These are phyloP conservation scores for Zygosaccharomyces siamensis DNA, from an alignment of 805 yeast species.

Conservation along the genomic window DNA sequence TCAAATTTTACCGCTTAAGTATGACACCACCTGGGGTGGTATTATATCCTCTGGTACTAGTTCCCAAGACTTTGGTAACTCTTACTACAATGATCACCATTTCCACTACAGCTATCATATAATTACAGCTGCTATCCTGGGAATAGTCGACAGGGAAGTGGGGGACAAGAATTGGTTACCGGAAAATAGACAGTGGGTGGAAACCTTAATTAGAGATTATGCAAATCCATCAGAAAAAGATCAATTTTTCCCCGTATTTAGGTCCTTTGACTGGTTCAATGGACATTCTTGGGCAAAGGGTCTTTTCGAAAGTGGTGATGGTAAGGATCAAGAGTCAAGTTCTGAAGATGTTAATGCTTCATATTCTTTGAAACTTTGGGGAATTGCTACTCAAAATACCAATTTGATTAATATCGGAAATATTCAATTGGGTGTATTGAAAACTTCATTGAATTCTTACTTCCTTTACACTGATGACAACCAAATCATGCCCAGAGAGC, in stretches of 20 bases:
- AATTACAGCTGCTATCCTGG: slow-evolving; percentile 63
- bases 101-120: slow-evolving; percentile 74
- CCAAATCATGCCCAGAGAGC: slow-evolving; percentile 49
- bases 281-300: slow-evolving; percentile 84
- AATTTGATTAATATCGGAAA: slow-evolving; percentile 51
- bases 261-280: slow-evolving; percentile 69
- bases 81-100: slow-evolving; percentile 70
- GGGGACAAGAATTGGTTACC: slow-evolving; percentile 52
- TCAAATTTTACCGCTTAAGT: slow-evolving; percentile 68
- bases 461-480: slow-evolving; percentile 53
- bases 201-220: slow-evolving; percentile 58
- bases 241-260: slow-evolving; percentile 55
- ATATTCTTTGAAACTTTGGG: slow-evolving; percentile 66
- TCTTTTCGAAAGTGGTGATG: slow-evolving; percentile 63
- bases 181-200: slow-evolving; percentile 48
- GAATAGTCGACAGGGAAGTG: slow-evolving; percentile 46
- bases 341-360: slow-evolving; percentile 72
- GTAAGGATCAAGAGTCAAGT: slow-evolving; percentile 69
- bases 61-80: slow-evolving; percentile 65
- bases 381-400: slow-evolving; percentile 47
- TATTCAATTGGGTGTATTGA: slow-evolving; percentile 57
- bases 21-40: slow-evolving; percentile 79
- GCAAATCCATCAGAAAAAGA: slow-evolving; percentile 57
- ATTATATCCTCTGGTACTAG: slow-evolving; percentile 61
- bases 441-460: slow-evolving; percentile 48